phyloP scores from a whole-genome alignment of 257 asterid genomes.

The Solanum gandarillasii region DNA sequence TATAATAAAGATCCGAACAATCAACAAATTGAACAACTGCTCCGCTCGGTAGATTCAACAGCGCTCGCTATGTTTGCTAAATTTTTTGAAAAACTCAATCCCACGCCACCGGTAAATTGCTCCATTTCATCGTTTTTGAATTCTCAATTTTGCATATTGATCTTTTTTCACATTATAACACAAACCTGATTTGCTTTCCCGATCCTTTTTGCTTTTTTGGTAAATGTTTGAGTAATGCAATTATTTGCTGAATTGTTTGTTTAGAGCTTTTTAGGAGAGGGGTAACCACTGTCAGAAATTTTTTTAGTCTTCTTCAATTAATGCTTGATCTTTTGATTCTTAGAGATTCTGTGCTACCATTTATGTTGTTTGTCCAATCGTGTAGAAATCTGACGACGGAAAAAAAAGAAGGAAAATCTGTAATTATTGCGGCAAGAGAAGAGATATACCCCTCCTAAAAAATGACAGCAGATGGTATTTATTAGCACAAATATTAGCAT shows the following conservation, averaged over 20 bases:
- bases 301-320: background rate
- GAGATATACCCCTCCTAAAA: background rate
- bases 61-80: slow-evolving; percentile 35
- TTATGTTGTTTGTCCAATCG: background rate
- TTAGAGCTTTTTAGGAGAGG: background rate
- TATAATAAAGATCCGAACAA: background rate
- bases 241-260: background rate
- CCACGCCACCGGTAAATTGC: slow-evolving; percentile 39
- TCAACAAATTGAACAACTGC: background rate
- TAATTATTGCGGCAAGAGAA: background rate
- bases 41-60: background rate
- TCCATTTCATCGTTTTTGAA: background rate
- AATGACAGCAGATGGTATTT: background rate
- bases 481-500: background rate
- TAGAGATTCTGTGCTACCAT: background rate
- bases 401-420: background rate
- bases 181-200: background rate
- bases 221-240: background rate
- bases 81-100: slow-evolving; percentile 32
- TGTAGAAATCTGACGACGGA: background rate
- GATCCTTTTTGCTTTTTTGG: background rate
- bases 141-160: background rate
- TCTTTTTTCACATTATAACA: background rate
- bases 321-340: background rate
- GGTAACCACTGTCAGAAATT: background rate